A percentile compares a stretch with the other conserved stretches of the same genome.
phyloP scores from a whole-genome alignment of 225 moss, liverwort and hornwort genomes.

The Polytrichum formosum region DNA sequence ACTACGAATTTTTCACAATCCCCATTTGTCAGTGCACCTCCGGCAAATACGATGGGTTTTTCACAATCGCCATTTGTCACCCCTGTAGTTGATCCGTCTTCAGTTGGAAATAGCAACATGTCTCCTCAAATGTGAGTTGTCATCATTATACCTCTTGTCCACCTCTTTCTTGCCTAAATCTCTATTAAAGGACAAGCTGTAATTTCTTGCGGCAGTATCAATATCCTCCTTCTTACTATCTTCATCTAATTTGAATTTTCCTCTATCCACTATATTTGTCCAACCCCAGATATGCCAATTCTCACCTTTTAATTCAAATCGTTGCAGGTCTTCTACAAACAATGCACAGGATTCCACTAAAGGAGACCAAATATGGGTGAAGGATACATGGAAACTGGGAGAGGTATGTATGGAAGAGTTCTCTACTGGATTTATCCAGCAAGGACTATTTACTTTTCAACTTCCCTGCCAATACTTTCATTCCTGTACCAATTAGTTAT shows the following conservation, averaged over 20 bases:
- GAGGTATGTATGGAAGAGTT: background rate
- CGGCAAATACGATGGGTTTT: background rate
- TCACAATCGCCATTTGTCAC: slow-evolving; percentile 2
- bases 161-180: background rate
- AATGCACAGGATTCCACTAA: background rate
- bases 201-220: background rate
- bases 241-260: background rate
- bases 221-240: background rate
- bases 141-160: background rate
- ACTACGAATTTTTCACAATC: background rate
- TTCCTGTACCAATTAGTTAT: background rate
- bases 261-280: background rate
- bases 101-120: background rate
- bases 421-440: background rate
- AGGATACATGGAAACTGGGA: slow-evolving; percentile 4
- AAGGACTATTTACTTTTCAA: background rate
- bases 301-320: background rate
- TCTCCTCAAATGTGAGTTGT: slow-evolving; percentile 1
- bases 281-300: background rate
- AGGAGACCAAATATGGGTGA: background rate
- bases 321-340: background rate
- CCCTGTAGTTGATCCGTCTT: background rate
- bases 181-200: no score
- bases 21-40: background rate
- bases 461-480: background rate